Evolutionary conservation across 345 rosid genomes (phyloP), one percentile per base, ranked within the genome.

Genomic region (Camelina hispida): DNA sequence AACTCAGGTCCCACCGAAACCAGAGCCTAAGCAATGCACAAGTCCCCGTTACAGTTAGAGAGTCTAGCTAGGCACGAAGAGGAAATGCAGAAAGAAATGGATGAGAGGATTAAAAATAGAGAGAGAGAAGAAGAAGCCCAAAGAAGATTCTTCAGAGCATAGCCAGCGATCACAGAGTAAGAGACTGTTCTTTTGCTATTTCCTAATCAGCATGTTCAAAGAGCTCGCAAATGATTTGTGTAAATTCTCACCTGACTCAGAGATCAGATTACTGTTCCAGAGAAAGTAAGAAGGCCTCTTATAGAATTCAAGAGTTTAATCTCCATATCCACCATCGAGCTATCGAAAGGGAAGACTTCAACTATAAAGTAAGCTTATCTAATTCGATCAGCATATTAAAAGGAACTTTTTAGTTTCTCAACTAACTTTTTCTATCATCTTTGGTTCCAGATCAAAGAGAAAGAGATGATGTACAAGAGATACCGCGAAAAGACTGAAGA

Each of bases 31-130:
- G 78, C 89, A 84, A 6, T 81, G 83, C 85, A 89, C 98, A 20
- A 88, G 70, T 78, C 86, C 93, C 96, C 93, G 62, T 88, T 93
- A 80, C 89, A 86, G 53, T 73, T 91, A 83, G 93, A 89, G 78
- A 82, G 94, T 74, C 81, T 89, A 64, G 75, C 79, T 47, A 85
- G 93, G 46, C 93, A 93, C 40, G 89, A 93, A 58, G 89, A 87
- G 74, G 96, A 90, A 83, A 71, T 84, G 77, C 82, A 64, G 60
- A 86, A 85, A 74, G 94, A 89, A 77, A 70, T 81, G 86, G 92
- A 89, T 25, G 96, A 91, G 74, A 87, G 88, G 69, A 54, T 40
- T 59, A 82, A 78, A 70, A 82, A 25, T 78, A 59, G 93, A 83
- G 56, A 85, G 62, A 71, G 92, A n/a, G n/a, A n/a, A n/a, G n/a